Evolutionary conservation across 192 early-diverging fungal genomes (phyloP), one percentile per base, ranked within the genome.

Genomic region (Coemansia biformis): DNA sequence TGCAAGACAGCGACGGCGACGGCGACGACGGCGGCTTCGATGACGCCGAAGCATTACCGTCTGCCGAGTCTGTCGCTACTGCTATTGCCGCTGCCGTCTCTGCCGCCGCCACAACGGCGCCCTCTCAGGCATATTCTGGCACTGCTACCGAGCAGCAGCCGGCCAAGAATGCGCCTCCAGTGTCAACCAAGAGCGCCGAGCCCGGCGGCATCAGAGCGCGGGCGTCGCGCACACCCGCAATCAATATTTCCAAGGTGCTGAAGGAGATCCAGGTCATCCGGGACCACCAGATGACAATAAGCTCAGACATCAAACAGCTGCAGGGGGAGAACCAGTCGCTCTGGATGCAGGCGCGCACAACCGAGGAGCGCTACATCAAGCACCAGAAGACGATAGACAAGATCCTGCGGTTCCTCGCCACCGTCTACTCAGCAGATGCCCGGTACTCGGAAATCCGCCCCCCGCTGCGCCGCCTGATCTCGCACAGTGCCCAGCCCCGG

Each of bases 341-440:
- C 18, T 98, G 95, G 95, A 80, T 81, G 42, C 90, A 96, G 53
- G 83, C 86, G 0, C 56, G 83, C 1, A 58, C 73, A 0, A 75
- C 89, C 12, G 79, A 88, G 22, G 86, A 91, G 37, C 78, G 85
- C 16, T 85, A 93, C 65, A 83, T 84, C 33, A 71, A 84, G 30
- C 93, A 96, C 57, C 92, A 96, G 64, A 83, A 83, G 10, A 91
- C 84, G 0, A 95, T 98, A 34, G 87, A 95, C 71, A 95, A 93
- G 59, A 95, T 98, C 43, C 48, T 98, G 47, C 69, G 83, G 13
- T 98, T 98, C 64, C 62, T 98, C 57, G 91, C 92, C 1, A 82
- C 87, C 0, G 82, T 96, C 28, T 93, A 90, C 64, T 78, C 86
- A 19, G 54, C 57, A 24, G 81, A 83, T 11, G 22, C 38, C 9